Percentiles rank a stretch among this genome's conserved stretches.
Evolutionary conservation across 345 rosid species (phyloP).

Genomic region (Linum trigynum): DNA sequence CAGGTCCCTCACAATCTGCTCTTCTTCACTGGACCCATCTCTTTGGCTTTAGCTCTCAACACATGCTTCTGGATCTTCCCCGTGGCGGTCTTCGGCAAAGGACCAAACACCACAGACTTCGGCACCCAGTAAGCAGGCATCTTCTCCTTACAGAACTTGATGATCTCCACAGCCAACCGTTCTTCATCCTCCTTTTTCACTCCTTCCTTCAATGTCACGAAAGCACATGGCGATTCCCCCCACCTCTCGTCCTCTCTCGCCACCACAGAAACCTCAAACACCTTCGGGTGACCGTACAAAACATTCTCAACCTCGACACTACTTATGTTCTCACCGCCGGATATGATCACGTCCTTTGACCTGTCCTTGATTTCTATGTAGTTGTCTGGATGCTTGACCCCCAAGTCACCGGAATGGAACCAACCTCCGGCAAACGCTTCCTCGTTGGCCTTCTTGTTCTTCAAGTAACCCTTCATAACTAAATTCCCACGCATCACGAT

Average conservation of each 20-base stretch:
- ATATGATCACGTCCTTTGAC: slow-evolving; percentile 57
- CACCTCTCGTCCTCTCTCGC: slow-evolving; percentile 63
- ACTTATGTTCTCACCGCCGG: slow-evolving; percentile 82
- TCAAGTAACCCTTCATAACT: slow-evolving; percentile 68
- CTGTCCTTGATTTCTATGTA: slow-evolving; percentile 72
- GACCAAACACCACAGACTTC: slow-evolving; percentile 69
- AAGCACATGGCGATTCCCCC: slow-evolving; percentile 88
- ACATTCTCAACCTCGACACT: slow-evolving; percentile 52
- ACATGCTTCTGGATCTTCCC: slow-evolving; percentile 90
- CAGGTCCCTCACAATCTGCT: slow-evolving; percentile 38
- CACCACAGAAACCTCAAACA: slow-evolving; percentile 74
- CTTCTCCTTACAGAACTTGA: slow-evolving; percentile 54
- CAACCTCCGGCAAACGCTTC: slow-evolving; percentile 62
- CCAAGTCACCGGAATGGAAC: slow-evolving; percentile 72
- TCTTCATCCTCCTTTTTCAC: slow-evolving; percentile 8
- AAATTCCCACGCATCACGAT: slow-evolving; percentile 68
- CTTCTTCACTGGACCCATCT: slow-evolving; percentile 54
- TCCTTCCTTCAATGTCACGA: slow-evolving; percentile 60
- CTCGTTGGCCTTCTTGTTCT: slow-evolving; percentile 46
- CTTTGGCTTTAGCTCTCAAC: slow-evolving; percentile 62
- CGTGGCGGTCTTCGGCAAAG: slow-evolving; percentile 83
- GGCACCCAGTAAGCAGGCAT: slow-evolving; percentile 87
- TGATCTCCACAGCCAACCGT: slow-evolving; percentile 46
- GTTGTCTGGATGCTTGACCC: slow-evolving; percentile 60
- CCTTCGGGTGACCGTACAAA: slow-evolving; percentile 49